phyloP scores from a whole-genome alignment of 129 eudicot species.

The Smallanthus sonchifolius region DNA sequence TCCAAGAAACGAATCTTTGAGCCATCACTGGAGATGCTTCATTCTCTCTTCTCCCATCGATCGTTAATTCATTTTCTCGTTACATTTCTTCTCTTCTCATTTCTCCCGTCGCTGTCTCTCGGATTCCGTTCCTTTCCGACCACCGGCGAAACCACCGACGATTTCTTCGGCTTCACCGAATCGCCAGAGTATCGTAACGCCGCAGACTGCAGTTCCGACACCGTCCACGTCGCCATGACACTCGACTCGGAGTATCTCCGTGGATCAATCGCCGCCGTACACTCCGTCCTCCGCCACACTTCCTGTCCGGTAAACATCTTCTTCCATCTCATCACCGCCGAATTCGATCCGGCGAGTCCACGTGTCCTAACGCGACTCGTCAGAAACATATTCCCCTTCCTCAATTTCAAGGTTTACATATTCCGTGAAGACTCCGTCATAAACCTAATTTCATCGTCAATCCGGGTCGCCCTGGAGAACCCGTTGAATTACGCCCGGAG shows the following conservation, averaged over 20 bases:
- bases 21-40: too few relatives aligned
- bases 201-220: background rate
- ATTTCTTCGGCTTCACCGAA: background rate
- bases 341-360: background rate
- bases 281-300: constrained; percentile 63
- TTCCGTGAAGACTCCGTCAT: constrained; percentile 35
- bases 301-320: constrained; percentile 31
- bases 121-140: too few relatives aligned
- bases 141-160: too few relatives aligned
- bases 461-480: constrained; percentile 55
- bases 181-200: background rate
- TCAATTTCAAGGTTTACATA: constrained; percentile 32
- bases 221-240: constrained; percentile 1
- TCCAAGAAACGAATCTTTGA: too few relatives aligned
- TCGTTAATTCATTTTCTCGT: too few relatives aligned
- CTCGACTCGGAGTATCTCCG: constrained; percentile 28
- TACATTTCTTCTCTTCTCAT: too few relatives aligned
- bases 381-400: constrained; percentile 47
- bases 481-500: constrained; percentile 65
- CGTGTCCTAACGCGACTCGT: constrained; percentile 26
- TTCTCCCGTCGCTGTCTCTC: too few relatives aligned
- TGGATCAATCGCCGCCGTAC: constrained; percentile 63
- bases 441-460: constrained; percentile 56
- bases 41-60: too few relatives aligned
- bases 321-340: constrained; percentile 46